phyloP scores from a whole-genome alignment of 1,139 yeast species.

The Geotrichum candidum region DNA sequence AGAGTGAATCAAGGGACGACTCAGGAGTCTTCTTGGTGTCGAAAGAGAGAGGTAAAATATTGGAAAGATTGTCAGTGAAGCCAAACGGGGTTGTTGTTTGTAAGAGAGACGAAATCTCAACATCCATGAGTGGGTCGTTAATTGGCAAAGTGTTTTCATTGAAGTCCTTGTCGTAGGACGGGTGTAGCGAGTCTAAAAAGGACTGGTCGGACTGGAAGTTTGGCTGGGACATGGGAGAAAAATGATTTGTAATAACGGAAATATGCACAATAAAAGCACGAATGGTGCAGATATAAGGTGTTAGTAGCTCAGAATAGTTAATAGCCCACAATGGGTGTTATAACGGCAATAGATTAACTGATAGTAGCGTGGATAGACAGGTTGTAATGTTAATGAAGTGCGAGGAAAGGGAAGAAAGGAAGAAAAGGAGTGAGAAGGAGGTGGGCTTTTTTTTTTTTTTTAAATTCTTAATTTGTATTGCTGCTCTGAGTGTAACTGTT shows the following conservation, averaged over 20 bases:
- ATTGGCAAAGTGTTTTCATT: background rate
- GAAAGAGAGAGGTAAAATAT: conserved; percentile 2
- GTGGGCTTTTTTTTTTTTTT: no score
- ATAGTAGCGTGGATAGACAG: no score
- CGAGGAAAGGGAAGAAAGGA: no score
- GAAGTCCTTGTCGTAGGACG: background rate
- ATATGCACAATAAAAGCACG: background rate
- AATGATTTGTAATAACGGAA: background rate
- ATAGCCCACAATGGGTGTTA: background rate
- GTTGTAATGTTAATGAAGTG: no score
- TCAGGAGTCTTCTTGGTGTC: conserved; percentile 13
- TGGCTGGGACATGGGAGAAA: conserved; percentile 4
- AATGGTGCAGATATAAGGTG: background rate
- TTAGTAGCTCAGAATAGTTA: background rate
- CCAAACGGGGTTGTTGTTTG: background rate
- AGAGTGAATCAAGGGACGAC: conserved; percentile 6
- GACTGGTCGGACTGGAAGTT: conserved; percentile 9
- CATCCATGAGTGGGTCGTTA: background rate
- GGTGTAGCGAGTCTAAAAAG: conserved; percentile 3
- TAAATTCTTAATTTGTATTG: no score
- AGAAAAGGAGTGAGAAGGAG: no score
- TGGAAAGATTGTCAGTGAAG: background rate
- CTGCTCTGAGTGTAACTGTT: no score
- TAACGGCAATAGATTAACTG: background rate
- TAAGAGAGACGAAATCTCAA: background rate